Evolutionary conservation across 108 stramenopile genomes (phyloP).

Genomic region (Pseudonitzschia pungens): DNA sequence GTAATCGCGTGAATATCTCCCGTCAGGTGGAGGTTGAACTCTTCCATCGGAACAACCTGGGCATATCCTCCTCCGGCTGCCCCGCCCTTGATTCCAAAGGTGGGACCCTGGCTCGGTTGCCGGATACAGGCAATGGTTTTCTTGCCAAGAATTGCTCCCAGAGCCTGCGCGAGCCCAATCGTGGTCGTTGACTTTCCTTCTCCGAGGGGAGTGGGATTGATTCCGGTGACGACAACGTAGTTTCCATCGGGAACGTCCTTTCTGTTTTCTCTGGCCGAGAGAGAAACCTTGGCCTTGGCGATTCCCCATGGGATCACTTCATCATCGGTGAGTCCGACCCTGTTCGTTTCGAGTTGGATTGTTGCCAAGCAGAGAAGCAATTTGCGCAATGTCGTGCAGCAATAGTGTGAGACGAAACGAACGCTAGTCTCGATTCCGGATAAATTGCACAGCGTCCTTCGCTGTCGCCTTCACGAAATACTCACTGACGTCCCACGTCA

Average conservation of each 20-base stretch:
- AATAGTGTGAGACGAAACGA: background rate
- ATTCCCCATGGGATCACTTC: conserved; percentile 96
- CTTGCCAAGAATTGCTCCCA: conserved; percentile 89
- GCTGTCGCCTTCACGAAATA: too few species aligned
- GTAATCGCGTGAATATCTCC: conserved; percentile 96
- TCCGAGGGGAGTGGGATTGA: conserved; percentile 98
- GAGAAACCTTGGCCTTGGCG: conserved; percentile 92
- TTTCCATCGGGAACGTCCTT: conserved; percentile 77
- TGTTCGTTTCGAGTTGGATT: conserved; percentile 9
- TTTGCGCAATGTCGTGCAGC: background rate
- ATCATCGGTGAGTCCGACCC: conserved; percentile 68
- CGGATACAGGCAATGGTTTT: conserved; percentile 86
- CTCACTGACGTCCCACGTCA: conserved; percentile 72
- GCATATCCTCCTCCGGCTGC: conserved; percentile 96
- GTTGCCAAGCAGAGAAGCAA: background rate
- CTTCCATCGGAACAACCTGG: conserved; percentile 96
- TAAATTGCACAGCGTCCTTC: too few species aligned
- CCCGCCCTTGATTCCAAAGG: conserved; percentile 99
- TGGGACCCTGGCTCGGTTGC: conserved; percentile 94
- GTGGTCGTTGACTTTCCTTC: conserved; percentile 98
- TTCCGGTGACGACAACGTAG: conserved; percentile 98
- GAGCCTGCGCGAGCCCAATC: conserved; percentile 83
- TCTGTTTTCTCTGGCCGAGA: conserved; percentile 60
- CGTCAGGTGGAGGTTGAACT: conserved; percentile 98
- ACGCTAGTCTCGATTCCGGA: too few species aligned